Conservation (phyloP, 208 protist genomes). For the Trypanosoma platydactyli region DNA sequence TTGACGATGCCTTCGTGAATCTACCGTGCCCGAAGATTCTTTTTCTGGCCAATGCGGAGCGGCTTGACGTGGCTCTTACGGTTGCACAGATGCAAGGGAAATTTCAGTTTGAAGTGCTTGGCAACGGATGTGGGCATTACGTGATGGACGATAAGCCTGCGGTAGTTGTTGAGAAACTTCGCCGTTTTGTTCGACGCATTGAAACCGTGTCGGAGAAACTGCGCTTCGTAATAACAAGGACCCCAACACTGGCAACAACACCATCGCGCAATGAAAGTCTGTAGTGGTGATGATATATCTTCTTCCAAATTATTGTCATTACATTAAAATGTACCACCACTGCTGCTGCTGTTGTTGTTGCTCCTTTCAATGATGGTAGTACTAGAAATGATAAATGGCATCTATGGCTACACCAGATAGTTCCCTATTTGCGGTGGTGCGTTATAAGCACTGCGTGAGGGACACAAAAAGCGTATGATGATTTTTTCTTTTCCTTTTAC, state of each 20-base stretch:
- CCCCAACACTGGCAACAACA: not conserved
- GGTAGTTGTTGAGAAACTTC: constrained; percentile 50
- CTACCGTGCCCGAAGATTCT: constrained; percentile 86
- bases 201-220: constrained; percentile 55
- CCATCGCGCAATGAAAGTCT: not conserved
- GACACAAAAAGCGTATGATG: too few relatives aligned
- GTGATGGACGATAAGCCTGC: constrained; percentile 90
- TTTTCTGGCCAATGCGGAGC: constrained; percentile 82
- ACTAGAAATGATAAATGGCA: too few relatives aligned
- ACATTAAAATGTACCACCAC: not conserved
- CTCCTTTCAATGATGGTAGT: not conserved
- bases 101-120: constrained; percentile 92
- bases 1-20: constrained; percentile 79
- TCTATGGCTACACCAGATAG: too few relatives aligned
- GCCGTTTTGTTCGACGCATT: constrained; percentile 66
- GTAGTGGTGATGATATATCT: not conserved
- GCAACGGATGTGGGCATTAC: constrained; percentile 85
- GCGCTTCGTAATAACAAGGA: not conserved
- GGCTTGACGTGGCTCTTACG: constrained; percentile 86
- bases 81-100: constrained; percentile 95
- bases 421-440: too few relatives aligned
- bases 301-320: constrained; percentile 13
- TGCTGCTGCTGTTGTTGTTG: constrained; percentile 6
- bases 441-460: too few relatives aligned
- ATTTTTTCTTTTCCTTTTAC: constrained; percentile 7